Base-by-base conservation (phyloP, 78 protist species). In the Isochrysis galbana region DNA sequence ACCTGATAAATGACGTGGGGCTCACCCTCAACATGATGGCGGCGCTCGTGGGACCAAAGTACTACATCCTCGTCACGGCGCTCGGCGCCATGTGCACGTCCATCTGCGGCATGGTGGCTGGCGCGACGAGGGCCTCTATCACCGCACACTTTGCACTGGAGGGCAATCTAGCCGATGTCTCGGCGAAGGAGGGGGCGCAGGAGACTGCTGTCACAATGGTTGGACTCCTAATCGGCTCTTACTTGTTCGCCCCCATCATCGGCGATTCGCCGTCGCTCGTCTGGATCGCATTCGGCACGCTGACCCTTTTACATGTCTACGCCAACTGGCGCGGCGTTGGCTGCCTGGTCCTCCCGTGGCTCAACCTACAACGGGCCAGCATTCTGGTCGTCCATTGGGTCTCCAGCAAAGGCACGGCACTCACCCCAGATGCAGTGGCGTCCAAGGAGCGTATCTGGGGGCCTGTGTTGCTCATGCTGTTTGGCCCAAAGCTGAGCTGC, bases 81-180 rank as follows among this genome's bases (percentile, higher is more conserved):
- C 91, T 93, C 72, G 55, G 34, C 25, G 91, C 94, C 25, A 19
- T 90, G 34, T 11, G 36, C 32, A 87, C 36, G 55, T 70, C 94
- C 39, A 67, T 95, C 51, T 87, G 89, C 69, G 94, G 95, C 34
- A 95, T 95, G 22, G 94, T 93, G 0, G 96, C 94, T 38, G 96
- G 95, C 2, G 95, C 95, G 17, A 87, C 94, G 36, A 78, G 95
- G 17, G 96, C 95, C 4, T 46, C 91, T 42, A 2, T 95, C 36
- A 91, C 93, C 5, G 84, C 89, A 47, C 94, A 91, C 51, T 92
- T 91, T 34, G 91, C 92, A 23, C 61, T 54, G 39, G 5, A 41
- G 19, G 87, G 3, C 91, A 94, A 91, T 84, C 78, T 55, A 21
- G 93, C 90, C 32, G 94, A 92, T 61, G 91, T 92, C n/a, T 55